Percentiles rank a stretch among this genome's conserved stretches.
Conservation (phyloP, 306 rosid species). For the Casuarina glauca region DNA sequence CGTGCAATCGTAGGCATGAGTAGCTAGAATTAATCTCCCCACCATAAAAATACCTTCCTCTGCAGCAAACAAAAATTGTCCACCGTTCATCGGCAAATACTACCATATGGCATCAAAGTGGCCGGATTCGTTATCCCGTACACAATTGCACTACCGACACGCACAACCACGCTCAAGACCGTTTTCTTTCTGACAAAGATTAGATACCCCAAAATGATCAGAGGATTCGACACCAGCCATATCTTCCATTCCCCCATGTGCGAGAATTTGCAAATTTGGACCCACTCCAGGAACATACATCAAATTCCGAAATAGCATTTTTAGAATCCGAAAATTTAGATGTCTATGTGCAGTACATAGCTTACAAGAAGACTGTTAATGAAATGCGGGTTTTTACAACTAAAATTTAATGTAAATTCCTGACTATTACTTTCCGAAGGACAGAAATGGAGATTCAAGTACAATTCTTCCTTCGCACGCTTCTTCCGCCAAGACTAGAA, state of each 20-base stretch:
- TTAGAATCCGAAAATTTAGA: slow-evolving; percentile 10
- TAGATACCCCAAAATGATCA: neutral
- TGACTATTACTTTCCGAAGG: slow-evolving; percentile 37
- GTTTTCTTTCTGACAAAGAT: neutral
- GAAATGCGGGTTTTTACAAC: slow-evolving; percentile 36
- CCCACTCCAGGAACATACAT: slow-evolving; percentile 34
- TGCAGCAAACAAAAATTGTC: too few species aligned
- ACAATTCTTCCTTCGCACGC: slow-evolving; percentile 44
- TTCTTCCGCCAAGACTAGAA: slow-evolving; percentile 45
- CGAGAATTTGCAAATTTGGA: slow-evolving; percentile 37
- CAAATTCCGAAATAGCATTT: slow-evolving; percentile 15
- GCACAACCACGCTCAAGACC: too few species aligned
- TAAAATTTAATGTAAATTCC: slow-evolving; percentile 43
- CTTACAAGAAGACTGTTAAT: slow-evolving; percentile 24
- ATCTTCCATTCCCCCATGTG: slow-evolving; percentile 15
- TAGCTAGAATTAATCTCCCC: too few species aligned
- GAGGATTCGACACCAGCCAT: slow-evolving; percentile 16
- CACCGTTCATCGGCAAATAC: too few species aligned
- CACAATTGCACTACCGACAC: too few species aligned
- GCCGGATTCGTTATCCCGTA: too few species aligned
- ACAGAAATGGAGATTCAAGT: slow-evolving; percentile 33
- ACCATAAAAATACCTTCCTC: too few species aligned
- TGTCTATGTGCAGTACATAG: slow-evolving; percentile 28
- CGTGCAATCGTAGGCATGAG: too few species aligned
- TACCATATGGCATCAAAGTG: too few species aligned